These are phyloP conservation scores for Lepidium africanum DNA, from an alignment of 345 rosid species.

Conservation along the genomic window DNA sequence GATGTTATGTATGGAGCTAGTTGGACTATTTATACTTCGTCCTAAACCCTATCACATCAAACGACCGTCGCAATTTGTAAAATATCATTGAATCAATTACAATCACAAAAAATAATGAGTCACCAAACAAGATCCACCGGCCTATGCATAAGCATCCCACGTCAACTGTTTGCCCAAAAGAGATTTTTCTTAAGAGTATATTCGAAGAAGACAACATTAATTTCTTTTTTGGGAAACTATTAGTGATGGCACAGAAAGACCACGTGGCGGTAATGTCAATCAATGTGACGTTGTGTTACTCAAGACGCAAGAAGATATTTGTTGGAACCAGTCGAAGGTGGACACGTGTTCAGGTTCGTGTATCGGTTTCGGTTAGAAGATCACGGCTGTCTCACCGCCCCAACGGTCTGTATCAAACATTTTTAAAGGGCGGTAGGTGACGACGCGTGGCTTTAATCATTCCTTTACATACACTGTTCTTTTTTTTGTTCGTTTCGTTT, in stretches of 20 bases:
- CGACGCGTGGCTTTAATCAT: conserved; percentile 22
- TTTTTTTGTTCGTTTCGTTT: too few relatives aligned
- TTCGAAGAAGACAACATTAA: not conserved
- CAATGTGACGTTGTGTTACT: conserved; percentile 5
- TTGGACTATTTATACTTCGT: not conserved
- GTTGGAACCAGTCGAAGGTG: not conserved
- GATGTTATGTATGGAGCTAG: not conserved
- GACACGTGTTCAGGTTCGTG: conserved; percentile 19
- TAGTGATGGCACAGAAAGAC: not conserved
- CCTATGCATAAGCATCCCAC: conserved; percentile 25
- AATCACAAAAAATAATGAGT: not conserved
- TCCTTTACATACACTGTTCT: not conserved
- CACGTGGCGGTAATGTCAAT: conserved; percentile 4
- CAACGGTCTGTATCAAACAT: conserved; percentile 10
- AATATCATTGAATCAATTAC: not conserved
- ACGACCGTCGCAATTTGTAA: not conserved
- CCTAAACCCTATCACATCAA: conserved; percentile 5
- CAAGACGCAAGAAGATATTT: conserved; percentile 6
- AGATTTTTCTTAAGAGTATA: too few relatives aligned
- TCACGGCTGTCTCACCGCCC: conserved; percentile 27
- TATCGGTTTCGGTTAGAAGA: conserved; percentile 17
- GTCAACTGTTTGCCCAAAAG: not conserved
- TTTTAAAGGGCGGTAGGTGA: not conserved
- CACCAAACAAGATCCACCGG: conserved; percentile 19
- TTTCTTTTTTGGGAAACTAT: not conserved